Conservation (phyloP, 2,329 filamentous ascomycete genomes). For the Neonectria faginata region DNA sequence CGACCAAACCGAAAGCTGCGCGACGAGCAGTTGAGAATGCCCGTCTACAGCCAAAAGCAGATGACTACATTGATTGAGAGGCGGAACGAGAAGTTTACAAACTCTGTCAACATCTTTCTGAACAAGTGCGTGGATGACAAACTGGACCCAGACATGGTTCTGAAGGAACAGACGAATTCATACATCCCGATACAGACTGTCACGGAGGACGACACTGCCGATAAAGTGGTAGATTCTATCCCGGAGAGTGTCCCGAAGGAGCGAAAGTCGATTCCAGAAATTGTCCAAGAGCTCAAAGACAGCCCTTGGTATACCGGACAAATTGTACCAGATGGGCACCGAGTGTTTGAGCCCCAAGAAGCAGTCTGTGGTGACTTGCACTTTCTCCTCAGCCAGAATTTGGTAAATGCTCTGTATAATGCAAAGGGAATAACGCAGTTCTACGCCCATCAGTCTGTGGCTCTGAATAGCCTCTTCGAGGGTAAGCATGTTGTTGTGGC, state of each 20-base stretch:
- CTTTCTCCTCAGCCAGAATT: slow-evolving; percentile 86
- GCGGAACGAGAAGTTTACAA: slow-evolving; percentile 84
- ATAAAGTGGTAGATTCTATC: slow-evolving; percentile 58
- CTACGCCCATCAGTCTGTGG: slow-evolving; percentile 92
- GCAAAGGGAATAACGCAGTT: slow-evolving; percentile 86
- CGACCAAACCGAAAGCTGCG: slow-evolving; percentile 75
- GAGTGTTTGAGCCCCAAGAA: slow-evolving; percentile 88
- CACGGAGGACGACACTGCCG: slow-evolving; percentile 47
- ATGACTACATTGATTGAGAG: slow-evolving; percentile 91
- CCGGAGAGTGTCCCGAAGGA: slow-evolving; percentile 83
- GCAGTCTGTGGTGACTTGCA: slow-evolving; percentile 85
- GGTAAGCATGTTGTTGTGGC: slow-evolving; percentile 91
- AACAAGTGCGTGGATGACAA: slow-evolving; percentile 75
- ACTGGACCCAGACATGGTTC: slow-evolving; percentile 73
- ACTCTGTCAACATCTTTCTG: slow-evolving; percentile 81
- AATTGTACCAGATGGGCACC: slow-evolving; percentile 92
- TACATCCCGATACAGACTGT: slow-evolving; percentile 72
- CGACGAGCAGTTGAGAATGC: slow-evolving; percentile 88
- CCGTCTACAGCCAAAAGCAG: slow-evolving; percentile 91
- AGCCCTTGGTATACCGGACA: slow-evolving; percentile 91
- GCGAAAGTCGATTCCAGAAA: slow-evolving; percentile 83
- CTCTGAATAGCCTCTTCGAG: slow-evolving; percentile 86
- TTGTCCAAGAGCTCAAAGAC: slow-evolving; percentile 84
- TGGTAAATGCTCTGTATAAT: slow-evolving; percentile 98
- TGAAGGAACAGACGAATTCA: slow-evolving; percentile 68